phyloP scores from a whole-genome alignment of 257 asterid species.

The Plantago major region DNA sequence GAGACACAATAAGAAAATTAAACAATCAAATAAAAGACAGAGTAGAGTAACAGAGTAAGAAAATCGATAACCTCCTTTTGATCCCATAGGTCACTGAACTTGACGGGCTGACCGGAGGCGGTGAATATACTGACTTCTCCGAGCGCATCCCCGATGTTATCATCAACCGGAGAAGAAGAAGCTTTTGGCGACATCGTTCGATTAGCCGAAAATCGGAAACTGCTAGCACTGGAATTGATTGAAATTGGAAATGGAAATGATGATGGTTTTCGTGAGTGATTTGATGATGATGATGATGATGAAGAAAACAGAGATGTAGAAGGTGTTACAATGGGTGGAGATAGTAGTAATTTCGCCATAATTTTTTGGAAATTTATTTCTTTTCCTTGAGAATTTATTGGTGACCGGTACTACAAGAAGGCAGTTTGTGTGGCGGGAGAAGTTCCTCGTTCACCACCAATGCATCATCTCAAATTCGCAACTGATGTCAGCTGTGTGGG shows the following conservation, averaged over 20 bases:
- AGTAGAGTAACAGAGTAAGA: not conserved
- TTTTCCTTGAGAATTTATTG: too few species aligned
- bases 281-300: not conserved
- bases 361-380: not conserved
- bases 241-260: not conserved
- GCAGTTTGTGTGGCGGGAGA: not conserved
- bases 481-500: too few species aligned
- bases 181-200: not conserved
- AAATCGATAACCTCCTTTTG: not conserved
- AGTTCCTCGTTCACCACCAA: not conserved
- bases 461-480: too few species aligned
- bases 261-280: not conserved
- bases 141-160: not conserved
- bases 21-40: too few species aligned
- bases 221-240: not conserved
- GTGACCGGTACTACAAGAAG: too few species aligned
- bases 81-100: slow-evolving; percentile 6
- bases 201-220: not conserved
- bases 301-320: not conserved
- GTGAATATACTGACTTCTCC: not conserved
- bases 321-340: slow-evolving; percentile 9
- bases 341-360: slow-evolving; percentile 25
- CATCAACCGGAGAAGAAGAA: not conserved
- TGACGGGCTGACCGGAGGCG: not conserved
- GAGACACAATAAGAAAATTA: too few species aligned